Base-by-base conservation (phyloP, 805 yeast genomes). In the Wickerhamomyces chaumierensis region DNA sequence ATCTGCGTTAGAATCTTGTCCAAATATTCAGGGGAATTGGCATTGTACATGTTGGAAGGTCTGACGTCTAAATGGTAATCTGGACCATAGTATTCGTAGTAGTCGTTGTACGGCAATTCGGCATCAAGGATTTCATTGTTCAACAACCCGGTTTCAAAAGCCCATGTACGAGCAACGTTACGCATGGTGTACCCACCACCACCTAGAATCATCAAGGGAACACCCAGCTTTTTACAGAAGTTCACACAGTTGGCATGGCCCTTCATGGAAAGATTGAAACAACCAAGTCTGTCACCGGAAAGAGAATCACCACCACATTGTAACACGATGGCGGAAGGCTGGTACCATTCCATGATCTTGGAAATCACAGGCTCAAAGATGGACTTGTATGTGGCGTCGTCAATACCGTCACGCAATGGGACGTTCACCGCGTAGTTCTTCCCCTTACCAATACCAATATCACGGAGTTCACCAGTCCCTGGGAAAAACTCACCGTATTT, bases 161-260 rank as follows among this genome's bases (percentile, higher is more conserved):
- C 75, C 97, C 98, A 90, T 12, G 94, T 73, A 48, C 98, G 69
- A 5, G 96, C 86, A 36, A 92, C 98, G 57, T 92, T 92, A 58
- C 96, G 73, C 73, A 94, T 94, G 3, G 98, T 92, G 63, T 92
- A 92, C 17, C 98, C 98, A 49, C 98, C 98, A 36, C 98, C 98
- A 32, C 98, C 98, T 17, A 92, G 69, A 23, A 92, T 94, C 79
- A 92, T 73, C 71, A 85, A 64, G 9, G 98, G 97, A 15, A 92
- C 70, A 36, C 84, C 83, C 55, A 90, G 85, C 8, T 83, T 71
- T 57, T 82, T 83, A 37, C 88, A 86, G 61, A 75, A 90, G 49
- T 81, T 78, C 37, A 90, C 85, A 66, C 98, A 92, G 60, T 90
- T 94, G 32, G 96, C 97, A 58, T 94, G 99, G 0, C 96, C 97